A percentile compares a stretch with the other conserved stretches of the same genome.
Evolutionary conservation across 768 basidiomycete genomes (phyloP).

Genomic region (Lepiota brunneoincarnata): DNA sequence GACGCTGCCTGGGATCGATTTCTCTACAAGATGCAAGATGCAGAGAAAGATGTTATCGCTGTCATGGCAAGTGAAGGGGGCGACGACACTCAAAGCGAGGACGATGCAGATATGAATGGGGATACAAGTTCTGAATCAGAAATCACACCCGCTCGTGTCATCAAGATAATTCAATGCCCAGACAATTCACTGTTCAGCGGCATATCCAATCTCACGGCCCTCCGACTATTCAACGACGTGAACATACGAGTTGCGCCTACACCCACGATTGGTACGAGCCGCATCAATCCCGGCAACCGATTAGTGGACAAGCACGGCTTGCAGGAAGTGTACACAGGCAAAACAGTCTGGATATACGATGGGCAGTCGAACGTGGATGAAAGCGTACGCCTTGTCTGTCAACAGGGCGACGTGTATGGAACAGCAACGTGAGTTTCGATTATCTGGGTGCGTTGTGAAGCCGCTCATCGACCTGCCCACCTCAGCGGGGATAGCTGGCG

Average conservation of each 20-base stretch:
- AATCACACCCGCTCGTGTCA: conserved; percentile 30
- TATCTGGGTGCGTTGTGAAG: not conserved
- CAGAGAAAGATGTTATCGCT: conserved; percentile 54
- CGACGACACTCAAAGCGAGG: conserved; percentile 4
- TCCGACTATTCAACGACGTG: conserved; percentile 72
- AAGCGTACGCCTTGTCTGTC: conserved; percentile 65
- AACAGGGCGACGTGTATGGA: conserved; percentile 62
- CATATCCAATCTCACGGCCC: conserved; percentile 62
- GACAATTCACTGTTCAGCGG: conserved; percentile 38
- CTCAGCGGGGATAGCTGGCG: conserved; percentile 82
- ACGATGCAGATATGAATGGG: conserved; percentile 26
- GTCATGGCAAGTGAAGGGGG: conserved; percentile 13
- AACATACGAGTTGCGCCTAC: conserved; percentile 55
- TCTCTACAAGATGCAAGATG: conserved; percentile 42
- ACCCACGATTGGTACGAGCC: conserved; percentile 42
- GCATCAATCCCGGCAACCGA: conserved; percentile 48
- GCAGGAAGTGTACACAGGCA: conserved; percentile 74
- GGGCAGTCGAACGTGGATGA: conserved; percentile 60
- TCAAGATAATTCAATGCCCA: conserved; percentile 45
- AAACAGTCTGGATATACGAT: conserved; percentile 77
- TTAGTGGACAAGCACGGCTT: conserved; percentile 61
- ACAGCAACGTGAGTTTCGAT: conserved; percentile 65
- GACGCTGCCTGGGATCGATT: conserved; percentile 67
- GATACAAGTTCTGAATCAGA: conserved; percentile 32
- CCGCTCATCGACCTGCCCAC: not conserved